phyloP scores from a whole-genome alignment of 2,329 filamentous ascomycete genomes.

The Aspergillus flavus region DNA sequence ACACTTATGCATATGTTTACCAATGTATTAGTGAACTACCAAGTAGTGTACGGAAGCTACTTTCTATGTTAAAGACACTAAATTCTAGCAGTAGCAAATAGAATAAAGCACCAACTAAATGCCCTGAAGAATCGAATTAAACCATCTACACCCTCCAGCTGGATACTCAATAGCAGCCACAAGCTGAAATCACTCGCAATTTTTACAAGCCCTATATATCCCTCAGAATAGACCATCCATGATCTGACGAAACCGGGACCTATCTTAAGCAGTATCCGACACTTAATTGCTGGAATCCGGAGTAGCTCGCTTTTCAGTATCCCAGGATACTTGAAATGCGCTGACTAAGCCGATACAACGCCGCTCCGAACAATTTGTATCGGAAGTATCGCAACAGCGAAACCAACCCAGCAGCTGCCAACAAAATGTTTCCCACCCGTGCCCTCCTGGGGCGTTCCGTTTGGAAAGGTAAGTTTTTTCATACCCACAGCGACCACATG shows the following conservation, averaged over 20 bases:
- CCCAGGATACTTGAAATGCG: neutral
- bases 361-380: conserved; percentile 9
- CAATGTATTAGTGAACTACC: neutral
- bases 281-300: too few relatives aligned
- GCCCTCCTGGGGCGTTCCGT: conserved; percentile 73
- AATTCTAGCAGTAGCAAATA: neutral
- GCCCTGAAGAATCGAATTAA: neutral
- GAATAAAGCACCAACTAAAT: neutral
- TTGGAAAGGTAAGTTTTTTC: conserved; percentile 72
- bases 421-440: conserved; percentile 69
- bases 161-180: neutral
- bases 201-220: neutral
- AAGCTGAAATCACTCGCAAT: neutral
- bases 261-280: too few relatives aligned
- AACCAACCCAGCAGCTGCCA: conserved; percentile 23
- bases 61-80: neutral
- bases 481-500: neutral
- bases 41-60: neutral
- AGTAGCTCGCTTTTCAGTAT: too few relatives aligned
- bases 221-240: neutral
- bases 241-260: neutral
- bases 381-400: conserved; percentile 14
- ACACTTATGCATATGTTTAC: neutral
- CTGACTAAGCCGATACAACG: conserved; percentile 9
- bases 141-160: neutral